Conservation (phyloP, 1,139 yeast genomes). For the Debaryomycetaceae sp. region DNA sequence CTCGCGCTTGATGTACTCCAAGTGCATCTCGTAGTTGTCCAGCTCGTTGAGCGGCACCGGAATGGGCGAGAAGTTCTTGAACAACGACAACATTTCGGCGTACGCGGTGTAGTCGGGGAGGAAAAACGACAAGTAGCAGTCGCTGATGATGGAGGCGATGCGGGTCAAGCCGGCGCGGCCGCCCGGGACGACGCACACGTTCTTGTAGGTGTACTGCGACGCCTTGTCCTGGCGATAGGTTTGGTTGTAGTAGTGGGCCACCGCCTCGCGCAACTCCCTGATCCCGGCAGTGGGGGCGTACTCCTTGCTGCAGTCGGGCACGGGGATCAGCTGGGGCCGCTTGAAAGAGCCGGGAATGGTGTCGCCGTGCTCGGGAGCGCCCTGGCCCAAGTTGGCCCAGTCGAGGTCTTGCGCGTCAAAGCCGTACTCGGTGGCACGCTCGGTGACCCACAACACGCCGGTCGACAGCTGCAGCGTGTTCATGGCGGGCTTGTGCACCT, state of each 20-base stretch:
- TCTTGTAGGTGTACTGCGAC: slow-evolving; percentile 60
- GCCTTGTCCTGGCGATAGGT: slow-evolving; percentile 47
- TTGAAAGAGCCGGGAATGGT: slow-evolving; percentile 57
- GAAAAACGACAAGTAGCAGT: slow-evolving; percentile 59
- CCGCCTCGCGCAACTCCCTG: slow-evolving; percentile 54
- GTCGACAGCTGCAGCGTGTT: slow-evolving; percentile 62
- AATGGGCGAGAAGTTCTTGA: slow-evolving; percentile 64
- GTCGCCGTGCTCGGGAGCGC: slow-evolving; percentile 68
- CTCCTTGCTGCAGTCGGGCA: slow-evolving; percentile 53
- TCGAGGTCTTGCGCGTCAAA: slow-evolving; percentile 44
- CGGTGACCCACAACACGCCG: slow-evolving; percentile 69
- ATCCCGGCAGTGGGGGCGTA: slow-evolving; percentile 67
- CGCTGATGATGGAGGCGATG: slow-evolving; percentile 61
- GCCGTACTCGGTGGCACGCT: slow-evolving; percentile 60
- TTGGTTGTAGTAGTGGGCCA: slow-evolving; percentile 57
- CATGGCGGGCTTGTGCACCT: slow-evolving; percentile 55
- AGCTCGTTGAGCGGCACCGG: slow-evolving; percentile 62
- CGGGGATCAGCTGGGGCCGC: slow-evolving; percentile 49
- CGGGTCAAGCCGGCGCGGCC: slow-evolving; percentile 68
- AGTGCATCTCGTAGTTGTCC: slow-evolving; percentile 57
- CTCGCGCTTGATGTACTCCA: slow-evolving; percentile 53
- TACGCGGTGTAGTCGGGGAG: slow-evolving; percentile 69
- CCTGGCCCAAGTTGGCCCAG: slow-evolving; percentile 70
- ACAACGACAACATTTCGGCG: slow-evolving; percentile 66
- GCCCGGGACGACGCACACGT: slow-evolving; percentile 67